These are phyloP conservation scores for Fusarium sp. DNA, from an alignment of 2,329 filamentous ascomycete species.

Conservation along the genomic window DNA sequence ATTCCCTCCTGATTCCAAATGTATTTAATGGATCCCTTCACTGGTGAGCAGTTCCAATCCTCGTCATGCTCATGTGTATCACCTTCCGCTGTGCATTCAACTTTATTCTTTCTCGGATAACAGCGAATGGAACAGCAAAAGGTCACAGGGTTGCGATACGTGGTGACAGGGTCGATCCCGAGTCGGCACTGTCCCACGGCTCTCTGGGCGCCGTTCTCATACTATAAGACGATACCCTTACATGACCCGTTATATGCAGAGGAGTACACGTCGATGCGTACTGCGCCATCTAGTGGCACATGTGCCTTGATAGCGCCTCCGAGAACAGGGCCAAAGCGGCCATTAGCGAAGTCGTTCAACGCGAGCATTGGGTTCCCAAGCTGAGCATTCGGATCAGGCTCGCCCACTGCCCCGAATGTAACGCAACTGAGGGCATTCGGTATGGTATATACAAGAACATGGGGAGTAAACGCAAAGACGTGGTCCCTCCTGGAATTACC, in stretches of 20 bases:
- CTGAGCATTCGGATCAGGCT: background rate
- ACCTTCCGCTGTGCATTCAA: no score
- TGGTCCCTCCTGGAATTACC: background rate
- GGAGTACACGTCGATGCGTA: background rate
- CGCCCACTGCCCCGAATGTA: background rate
- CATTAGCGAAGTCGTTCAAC: no score
- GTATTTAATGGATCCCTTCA: background rate
- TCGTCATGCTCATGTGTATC: background rate
- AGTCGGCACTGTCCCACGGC: background rate
- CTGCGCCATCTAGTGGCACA: background rate
- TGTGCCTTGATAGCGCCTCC: background rate
- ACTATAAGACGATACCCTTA: background rate
- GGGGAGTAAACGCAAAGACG: background rate
- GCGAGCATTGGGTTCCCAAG: background rate
- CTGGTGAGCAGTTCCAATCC: background rate
- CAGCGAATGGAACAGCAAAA: background rate
- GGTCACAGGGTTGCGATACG: background rate
- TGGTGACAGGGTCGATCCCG: background rate
- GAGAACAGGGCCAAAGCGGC: no score
- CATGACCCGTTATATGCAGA: background rate
- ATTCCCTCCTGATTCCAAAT: background rate
- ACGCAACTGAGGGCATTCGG: background rate
- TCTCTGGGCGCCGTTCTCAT: background rate
- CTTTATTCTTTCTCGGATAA: no score
- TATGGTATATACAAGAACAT: background rate